phyloP scores from a whole-genome alignment of 495 filamentous ascomycete genomes.

The Penicillium paradoxum region DNA sequence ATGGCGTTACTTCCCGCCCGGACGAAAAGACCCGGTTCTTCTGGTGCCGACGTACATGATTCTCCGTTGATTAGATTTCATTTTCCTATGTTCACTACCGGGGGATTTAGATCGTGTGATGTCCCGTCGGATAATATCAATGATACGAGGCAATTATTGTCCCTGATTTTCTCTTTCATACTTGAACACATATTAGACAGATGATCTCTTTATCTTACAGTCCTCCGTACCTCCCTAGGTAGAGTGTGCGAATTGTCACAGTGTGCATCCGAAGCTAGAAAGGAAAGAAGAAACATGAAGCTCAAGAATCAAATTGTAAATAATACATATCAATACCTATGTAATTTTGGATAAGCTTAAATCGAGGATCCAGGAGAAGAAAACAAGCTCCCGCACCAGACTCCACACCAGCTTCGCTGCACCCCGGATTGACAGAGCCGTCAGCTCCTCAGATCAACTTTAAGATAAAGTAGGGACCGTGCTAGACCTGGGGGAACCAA shows the following conservation, averaged over 20 bases:
- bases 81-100: slow-evolving; percentile 28
- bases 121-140: slow-evolving; percentile 32
- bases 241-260: too few relatives aligned
- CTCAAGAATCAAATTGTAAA: background rate
- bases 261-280: too few relatives aligned
- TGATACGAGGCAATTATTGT: slow-evolving; percentile 17
- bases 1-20: slow-evolving; percentile 31
- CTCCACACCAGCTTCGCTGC: slow-evolving; percentile 25
- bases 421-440: slow-evolving; percentile 23
- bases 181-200: background rate
- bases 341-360: slow-evolving; percentile 9
- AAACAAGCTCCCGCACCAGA: slow-evolving; percentile 7
- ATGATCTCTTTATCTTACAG: too few relatives aligned
- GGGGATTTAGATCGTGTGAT: slow-evolving; percentile 29
- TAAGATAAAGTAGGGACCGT: slow-evolving; percentile 23
- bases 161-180: background rate
- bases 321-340: slow-evolving; percentile 3
- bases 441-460: background rate
- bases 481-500: slow-evolving; percentile 7
- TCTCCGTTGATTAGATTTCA: slow-evolving; percentile 26
- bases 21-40: slow-evolving; percentile 28
- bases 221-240: too few relatives aligned
- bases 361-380: background rate
- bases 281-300: background rate
- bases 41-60: slow-evolving; percentile 31